phyloP scores from a whole-genome alignment of 345 rosid species.

The Clausena lansium region DNA sequence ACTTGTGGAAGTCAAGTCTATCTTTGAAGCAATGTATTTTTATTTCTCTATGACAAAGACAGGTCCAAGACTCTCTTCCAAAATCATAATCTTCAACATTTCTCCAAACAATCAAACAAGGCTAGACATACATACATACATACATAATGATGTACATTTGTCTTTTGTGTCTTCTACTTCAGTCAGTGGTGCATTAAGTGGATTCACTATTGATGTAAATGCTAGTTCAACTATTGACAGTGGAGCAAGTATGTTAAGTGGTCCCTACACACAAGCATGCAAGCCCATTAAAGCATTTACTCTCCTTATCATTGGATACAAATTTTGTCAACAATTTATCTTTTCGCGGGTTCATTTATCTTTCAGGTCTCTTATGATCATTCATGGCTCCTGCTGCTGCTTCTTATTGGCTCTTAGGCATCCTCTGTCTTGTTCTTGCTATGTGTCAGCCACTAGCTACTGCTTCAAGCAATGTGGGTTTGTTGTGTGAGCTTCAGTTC shows the following conservation, averaged over 20 bases:
- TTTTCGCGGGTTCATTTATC: background rate
- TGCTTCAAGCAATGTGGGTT: constrained; percentile 45
- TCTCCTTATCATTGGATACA: background rate
- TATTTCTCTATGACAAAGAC: background rate
- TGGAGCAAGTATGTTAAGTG: constrained; percentile 1
- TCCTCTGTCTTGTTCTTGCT: constrained; percentile 20
- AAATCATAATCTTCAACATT: background rate
- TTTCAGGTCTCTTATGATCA: background rate
- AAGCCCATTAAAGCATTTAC: background rate
- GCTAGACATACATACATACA: background rate
- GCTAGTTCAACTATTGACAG: background rate
- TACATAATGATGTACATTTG: background rate
- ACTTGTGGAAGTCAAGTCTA: background rate
- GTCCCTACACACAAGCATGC: background rate
- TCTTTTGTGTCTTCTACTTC: background rate
- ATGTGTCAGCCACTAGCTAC: constrained; percentile 12
- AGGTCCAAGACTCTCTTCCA: background rate
- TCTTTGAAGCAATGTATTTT: too few species aligned
- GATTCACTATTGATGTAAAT: background rate
- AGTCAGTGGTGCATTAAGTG: background rate
- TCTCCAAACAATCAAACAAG: background rate
- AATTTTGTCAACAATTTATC: background rate
- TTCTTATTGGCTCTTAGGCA: background rate
- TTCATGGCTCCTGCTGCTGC: constrained; percentile 14
- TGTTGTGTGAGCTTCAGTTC: constrained; percentile 1